Conservation (phyloP, 805 yeast genomes). For the Wickerhamomyces ciferrii region DNA sequence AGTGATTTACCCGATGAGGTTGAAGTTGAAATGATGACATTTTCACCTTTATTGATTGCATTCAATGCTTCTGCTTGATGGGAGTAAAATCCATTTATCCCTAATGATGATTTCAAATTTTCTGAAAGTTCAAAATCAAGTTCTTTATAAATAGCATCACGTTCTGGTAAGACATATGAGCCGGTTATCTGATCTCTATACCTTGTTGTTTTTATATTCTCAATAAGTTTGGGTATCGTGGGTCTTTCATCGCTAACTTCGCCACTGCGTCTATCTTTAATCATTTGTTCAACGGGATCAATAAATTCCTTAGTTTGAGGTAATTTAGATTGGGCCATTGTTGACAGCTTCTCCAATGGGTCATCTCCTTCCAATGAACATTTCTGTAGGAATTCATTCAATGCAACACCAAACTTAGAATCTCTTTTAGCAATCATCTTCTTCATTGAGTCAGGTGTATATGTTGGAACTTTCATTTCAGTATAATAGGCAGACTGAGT, state of each 20-base stretch:
- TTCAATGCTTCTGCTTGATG: slow-evolving; percentile 83
- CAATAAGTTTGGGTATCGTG: slow-evolving; percentile 43
- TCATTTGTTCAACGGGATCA: slow-evolving; percentile 62
- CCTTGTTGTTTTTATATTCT: slow-evolving; percentile 41
- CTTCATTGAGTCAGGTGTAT: slow-evolving; percentile 52
- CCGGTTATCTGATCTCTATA: slow-evolving; percentile 62
- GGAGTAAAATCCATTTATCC: slow-evolving; percentile 49
- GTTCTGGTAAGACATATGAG: slow-evolving; percentile 40
- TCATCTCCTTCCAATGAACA: slow-evolving; percentile 27
- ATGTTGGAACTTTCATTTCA: slow-evolving; percentile 43
- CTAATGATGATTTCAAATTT: slow-evolving; percentile 46
- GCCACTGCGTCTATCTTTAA: slow-evolving; percentile 24
- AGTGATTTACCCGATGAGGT: slow-evolving; percentile 96
- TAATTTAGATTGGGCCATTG: slow-evolving; percentile 28
- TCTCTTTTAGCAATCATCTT: slow-evolving; percentile 56
- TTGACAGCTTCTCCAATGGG: slow-evolving; percentile 36
- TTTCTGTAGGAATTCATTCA: slow-evolving; percentile 29
- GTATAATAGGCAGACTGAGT: slow-evolving; percentile 35
- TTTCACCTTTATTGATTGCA: slow-evolving; percentile 46
- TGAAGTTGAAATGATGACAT: slow-evolving; percentile 88
- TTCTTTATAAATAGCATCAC: slow-evolving; percentile 39
- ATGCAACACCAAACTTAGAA: slow-evolving; percentile 39
- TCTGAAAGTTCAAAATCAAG: slow-evolving; percentile 43
- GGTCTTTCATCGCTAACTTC: slow-evolving; percentile 29
- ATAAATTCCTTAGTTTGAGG: slow-evolving; percentile 46